These are phyloP conservation scores for Tephrocybe sp. DNA, from an alignment of 768 basidiomycete species.

Conservation along the genomic window DNA sequence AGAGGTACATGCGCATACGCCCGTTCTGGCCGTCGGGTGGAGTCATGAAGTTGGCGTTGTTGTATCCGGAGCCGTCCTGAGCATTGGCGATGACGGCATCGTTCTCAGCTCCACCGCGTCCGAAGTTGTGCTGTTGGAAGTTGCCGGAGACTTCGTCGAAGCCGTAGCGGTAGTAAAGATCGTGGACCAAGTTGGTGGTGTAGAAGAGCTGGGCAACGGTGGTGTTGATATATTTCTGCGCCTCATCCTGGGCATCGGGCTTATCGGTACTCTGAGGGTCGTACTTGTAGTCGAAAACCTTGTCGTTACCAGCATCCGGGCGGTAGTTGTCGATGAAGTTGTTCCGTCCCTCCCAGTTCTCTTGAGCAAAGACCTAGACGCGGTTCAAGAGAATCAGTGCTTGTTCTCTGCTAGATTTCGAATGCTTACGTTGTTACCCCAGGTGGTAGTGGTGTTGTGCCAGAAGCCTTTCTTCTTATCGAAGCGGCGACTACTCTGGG, in stretches of 20 bases:
- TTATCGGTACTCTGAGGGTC: conserved; percentile 58
- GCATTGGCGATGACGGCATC: conserved; percentile 95
- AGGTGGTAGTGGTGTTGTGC: conserved; percentile 77
- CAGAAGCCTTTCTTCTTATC: conserved; percentile 35
- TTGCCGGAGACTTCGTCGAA: conserved; percentile 92
- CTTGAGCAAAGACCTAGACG: conserved; percentile 82
- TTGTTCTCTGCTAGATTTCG: too few relatives aligned
- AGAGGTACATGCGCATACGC: conserved; percentile 95
- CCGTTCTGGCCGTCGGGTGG: conserved; percentile 85
- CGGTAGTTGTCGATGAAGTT: conserved; percentile 73
- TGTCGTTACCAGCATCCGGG: conserved; percentile 59
- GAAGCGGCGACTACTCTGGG: conserved; percentile 27
- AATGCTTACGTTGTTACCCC: conserved; percentile 75
- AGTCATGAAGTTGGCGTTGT: conserved; percentile 92
- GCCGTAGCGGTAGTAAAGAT: conserved; percentile 85
- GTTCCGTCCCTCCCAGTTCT: conserved; percentile 84
- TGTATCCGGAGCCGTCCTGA: conserved; percentile 92
- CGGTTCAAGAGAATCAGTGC: too few relatives aligned
- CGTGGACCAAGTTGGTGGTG: conserved; percentile 79
- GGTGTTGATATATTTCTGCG: conserved; percentile 81
- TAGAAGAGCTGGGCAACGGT: conserved; percentile 91
- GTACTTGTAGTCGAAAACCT: conserved; percentile 75
- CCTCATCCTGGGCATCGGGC: conserved; percentile 63
- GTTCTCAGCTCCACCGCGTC: conserved; percentile 79
- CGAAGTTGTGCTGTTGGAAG: conserved; percentile 99